These are phyloP conservation scores for Lactarius trivialis DNA, from an alignment of 768 basidiomycete species.

Conservation along the genomic window DNA sequence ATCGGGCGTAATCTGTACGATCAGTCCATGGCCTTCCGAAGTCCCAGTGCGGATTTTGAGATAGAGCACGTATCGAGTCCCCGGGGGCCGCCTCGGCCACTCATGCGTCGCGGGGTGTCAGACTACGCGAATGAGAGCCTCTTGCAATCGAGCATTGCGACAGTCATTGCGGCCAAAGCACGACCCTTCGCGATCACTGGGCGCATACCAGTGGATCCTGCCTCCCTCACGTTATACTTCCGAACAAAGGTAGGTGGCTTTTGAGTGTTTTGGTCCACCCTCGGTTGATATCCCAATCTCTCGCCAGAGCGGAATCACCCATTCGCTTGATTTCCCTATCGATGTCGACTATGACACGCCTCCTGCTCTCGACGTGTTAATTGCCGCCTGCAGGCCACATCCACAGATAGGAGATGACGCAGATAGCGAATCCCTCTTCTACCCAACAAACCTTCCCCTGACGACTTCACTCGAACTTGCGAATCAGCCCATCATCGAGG, in stretches of 20 bases:
- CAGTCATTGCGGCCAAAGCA: slow-evolving; percentile 51
- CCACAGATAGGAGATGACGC: slow-evolving; percentile 43
- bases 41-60: slow-evolving; percentile 53
- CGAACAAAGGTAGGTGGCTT: slow-evolving; percentile 56
- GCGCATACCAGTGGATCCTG: slow-evolving; percentile 62
- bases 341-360: slow-evolving; percentile 69
- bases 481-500: slow-evolving; percentile 77
- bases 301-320: slow-evolving; percentile 63
- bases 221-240: slow-evolving; percentile 68
- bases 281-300: slow-evolving; percentile 5
- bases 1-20: slow-evolving; percentile 16
- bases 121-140: slow-evolving; percentile 48
- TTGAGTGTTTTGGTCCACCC: not conserved
- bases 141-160: slow-evolving; percentile 48
- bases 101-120: slow-evolving; percentile 30
- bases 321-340: slow-evolving; percentile 77
- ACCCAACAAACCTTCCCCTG: slow-evolving; percentile 64
- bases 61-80: slow-evolving; percentile 40
- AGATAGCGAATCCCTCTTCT: slow-evolving; percentile 63
- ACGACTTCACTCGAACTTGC: slow-evolving; percentile 74
- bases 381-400: slow-evolving; percentile 66
- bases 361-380: slow-evolving; percentile 71
- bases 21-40: slow-evolving; percentile 32
- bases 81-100: slow-evolving; percentile 21
- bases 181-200: slow-evolving; percentile 61